These are phyloP conservation scores for Trichomonas vaginalis DNA, from an alignment of 208 protist species.

Conservation along the genomic window DNA sequence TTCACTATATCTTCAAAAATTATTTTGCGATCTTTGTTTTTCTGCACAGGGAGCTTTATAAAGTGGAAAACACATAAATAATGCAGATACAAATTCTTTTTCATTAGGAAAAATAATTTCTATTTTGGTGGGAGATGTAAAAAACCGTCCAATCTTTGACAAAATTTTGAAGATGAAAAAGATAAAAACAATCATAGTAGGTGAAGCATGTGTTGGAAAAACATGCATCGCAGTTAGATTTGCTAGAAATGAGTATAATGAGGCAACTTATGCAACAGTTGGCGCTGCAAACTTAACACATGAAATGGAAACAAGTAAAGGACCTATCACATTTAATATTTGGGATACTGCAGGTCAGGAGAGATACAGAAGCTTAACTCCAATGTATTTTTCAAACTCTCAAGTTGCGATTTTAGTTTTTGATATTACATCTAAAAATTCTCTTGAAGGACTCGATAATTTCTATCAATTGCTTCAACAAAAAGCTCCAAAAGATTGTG, in stretches of 20 bases:
- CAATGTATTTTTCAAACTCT: not conserved
- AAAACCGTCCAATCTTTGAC: no score
- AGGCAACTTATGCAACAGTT: not conserved
- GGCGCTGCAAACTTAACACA: not conserved
- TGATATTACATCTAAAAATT: not conserved
- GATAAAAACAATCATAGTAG: not conserved
- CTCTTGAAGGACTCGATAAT: not conserved
- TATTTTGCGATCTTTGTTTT: no score
- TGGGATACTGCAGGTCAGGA: slow-evolving; percentile 4
- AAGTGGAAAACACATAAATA: no score
- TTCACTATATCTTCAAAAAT: no score
- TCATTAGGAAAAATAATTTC: no score
- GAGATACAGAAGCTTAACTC: not conserved
- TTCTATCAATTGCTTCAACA: not conserved
- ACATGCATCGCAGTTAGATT: not conserved
- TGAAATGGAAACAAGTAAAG: not conserved
- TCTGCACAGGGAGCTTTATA: no score
- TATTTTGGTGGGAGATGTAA: no score
- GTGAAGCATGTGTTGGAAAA: not conserved
- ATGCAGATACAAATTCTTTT: no score
- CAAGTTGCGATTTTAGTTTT: not conserved
- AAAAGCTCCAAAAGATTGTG: not conserved
- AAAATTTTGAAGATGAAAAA: not conserved
- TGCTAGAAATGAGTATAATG: not conserved
- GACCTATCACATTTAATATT: not conserved